A percentile compares a stretch with the other conserved stretches of the same genome.
phyloP scores from a whole-genome alignment of 352 stramenopile genomes.

The Phytophthora nicotianae region DNA sequence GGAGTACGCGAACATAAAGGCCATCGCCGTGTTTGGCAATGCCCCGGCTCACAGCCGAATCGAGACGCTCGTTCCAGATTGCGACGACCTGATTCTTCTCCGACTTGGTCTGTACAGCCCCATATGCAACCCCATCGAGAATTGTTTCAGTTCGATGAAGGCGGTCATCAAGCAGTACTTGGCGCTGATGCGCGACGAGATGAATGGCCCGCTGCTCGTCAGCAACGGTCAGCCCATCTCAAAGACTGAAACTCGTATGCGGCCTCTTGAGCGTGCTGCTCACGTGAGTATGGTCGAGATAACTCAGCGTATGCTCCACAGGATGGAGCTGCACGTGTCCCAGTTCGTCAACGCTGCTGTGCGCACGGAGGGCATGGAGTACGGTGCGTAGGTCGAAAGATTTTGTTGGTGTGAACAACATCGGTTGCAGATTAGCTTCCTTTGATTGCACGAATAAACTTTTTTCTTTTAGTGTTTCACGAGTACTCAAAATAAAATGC shows the following conservation, averaged over 20 bases:
- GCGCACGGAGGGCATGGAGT: neutral
- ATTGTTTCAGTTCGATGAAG: conserved; percentile 10
- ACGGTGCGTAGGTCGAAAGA: neutral
- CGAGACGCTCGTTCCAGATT: neutral
- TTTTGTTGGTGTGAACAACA: neutral
- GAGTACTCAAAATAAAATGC: no score
- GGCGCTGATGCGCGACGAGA: neutral
- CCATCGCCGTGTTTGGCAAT: conserved; percentile 14
- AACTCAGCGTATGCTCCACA: neutral
- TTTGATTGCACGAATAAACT: neutral
- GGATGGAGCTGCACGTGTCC: neutral
- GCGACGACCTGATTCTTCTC: conserved; percentile 12
- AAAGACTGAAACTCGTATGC: neutral
- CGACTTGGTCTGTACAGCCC: conserved; percentile 9
- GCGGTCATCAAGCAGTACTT: conserved; percentile 5
- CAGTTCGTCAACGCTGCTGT: neutral
- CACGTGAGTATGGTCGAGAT: neutral
- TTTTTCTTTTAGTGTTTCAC: no score
- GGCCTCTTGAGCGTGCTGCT: neutral
- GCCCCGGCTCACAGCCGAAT: conserved; percentile 11
- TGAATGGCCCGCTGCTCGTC: neutral
- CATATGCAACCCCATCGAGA: conserved; percentile 28
- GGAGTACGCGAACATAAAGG: neutral
- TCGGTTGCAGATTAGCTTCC: neutral
- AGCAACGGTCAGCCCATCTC: neutral